These are phyloP conservation scores for Arthrobotrys conoides DNA, from an alignment of 2,329 filamentous ascomycete species.

Conservation along the genomic window DNA sequence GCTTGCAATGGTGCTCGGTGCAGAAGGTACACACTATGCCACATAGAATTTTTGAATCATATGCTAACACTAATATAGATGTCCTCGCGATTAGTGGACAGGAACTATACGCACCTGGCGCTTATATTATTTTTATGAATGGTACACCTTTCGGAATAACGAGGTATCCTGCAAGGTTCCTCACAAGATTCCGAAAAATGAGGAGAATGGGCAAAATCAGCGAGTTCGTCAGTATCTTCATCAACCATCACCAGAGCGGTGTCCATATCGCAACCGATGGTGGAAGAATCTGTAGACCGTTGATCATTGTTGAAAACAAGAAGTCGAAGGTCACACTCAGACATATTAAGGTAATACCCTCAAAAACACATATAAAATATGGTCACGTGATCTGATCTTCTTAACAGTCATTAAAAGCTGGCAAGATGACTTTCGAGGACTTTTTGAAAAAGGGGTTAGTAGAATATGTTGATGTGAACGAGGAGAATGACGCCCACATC, in stretches of 20 bases:
- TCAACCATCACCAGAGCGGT: conserved; percentile 91
- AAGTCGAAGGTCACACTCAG: conserved; percentile 83
- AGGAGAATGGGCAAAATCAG: conserved; percentile 92
- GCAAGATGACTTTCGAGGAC: conserved; percentile 91
- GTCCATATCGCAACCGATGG: conserved; percentile 98
- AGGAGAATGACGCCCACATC: conserved; percentile 96
- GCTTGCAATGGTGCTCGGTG: conserved; percentile 87
- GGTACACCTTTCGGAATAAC: conserved; percentile 93
- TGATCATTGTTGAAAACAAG: conserved; percentile 93
- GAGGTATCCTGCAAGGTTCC: conserved; percentile 85
- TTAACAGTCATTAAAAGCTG: conserved; percentile 76
- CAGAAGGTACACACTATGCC: conserved; percentile 76
- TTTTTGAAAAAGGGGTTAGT: conserved; percentile 91
- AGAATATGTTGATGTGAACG: conserved; percentile 97
- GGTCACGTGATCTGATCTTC: neutral
- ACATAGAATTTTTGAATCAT: neutral
- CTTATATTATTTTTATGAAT: conserved; percentile 94
- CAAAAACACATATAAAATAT: neutral
- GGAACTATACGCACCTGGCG: conserved; percentile 86
- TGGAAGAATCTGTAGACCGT: conserved; percentile 92
- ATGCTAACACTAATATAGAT: conserved; percentile 50
- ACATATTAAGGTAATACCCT: conserved; percentile 76
- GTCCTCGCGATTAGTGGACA: conserved; percentile 80
- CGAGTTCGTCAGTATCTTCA: conserved; percentile 95
- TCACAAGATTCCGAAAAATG: conserved; percentile 86